Evolutionary conservation across 306 rosid species (phyloP).

Genomic region (Purshia tridentata): DNA sequence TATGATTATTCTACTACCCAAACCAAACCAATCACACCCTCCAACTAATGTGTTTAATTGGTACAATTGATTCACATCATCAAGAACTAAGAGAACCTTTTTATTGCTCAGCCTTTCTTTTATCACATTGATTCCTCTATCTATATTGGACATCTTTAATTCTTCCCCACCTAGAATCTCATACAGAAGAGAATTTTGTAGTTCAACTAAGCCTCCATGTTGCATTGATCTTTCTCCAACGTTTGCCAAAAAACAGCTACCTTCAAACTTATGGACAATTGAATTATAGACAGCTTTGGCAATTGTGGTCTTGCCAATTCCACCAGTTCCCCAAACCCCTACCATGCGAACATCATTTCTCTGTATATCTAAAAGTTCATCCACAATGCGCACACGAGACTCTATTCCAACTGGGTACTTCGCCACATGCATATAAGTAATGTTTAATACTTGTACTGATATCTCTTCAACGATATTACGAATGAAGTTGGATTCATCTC

Average conservation of each 20-base stretch:
- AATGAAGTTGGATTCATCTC: neutral
- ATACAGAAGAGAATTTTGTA: neutral
- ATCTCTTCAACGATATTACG: neutral
- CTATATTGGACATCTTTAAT: neutral
- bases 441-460: neutral
- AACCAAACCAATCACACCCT: neutral
- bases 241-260: neutral
- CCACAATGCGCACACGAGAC: neutral
- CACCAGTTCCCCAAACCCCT: neutral
- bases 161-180: neutral
- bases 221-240: neutral
- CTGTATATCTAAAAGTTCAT: neutral
- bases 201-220: neutral
- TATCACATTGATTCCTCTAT: neutral
- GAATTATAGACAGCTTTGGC: neutral
- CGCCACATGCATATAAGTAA: neutral
- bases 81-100: constrained; percentile 10
- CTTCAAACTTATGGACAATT: neutral
- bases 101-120: neutral
- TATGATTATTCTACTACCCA: constrained; percentile 13
- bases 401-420: neutral
- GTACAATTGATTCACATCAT: neutral
- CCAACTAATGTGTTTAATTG: constrained; percentile 8
- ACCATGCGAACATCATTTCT: neutral
- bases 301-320: constrained; percentile 1